Evolutionary conservation across 192 early-diverging fungal species (phyloP), one percentile per base, ranked within the genome.

Genomic region (Entomortierella chlamydospora): DNA sequence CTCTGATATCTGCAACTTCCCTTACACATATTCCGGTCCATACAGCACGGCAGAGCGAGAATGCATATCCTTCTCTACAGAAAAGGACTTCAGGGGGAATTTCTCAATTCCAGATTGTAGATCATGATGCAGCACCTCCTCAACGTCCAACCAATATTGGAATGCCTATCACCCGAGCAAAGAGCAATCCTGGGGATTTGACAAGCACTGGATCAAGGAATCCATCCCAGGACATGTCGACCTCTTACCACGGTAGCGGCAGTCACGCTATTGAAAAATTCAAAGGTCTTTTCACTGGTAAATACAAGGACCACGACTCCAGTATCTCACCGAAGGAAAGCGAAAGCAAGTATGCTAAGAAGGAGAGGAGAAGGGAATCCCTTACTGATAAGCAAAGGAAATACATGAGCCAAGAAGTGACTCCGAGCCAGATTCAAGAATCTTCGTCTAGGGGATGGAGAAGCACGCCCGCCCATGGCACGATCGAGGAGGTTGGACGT

Each of bases 181-280:
- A 79, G 53, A 79, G 76, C 23, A 79, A 79, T 23, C 76, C 76
- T 1, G 76, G 76, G 17, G 76, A 70, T 2, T 28, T 79, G 12
- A 47, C 57, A 9, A 39, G 34, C 22, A 39, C 34, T 34, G 51
- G 60, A 45, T n/a, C 55, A 22, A 64, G 59, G 52, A 60, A 60
- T 54, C 56, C 37, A 37, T 25, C 61, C 10, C n/a, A 56, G 0
- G 30, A n/a, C 9, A 23, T 20, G 0, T 51, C 71, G 6, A n/a
- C 9, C 4, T 12, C 43, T 58, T 26, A 28, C 5, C 41, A 49
- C 17, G 23, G 10, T 12, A 34, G 72, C 9, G 55, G 73, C n/a
- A 54, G 60, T 34, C 68, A 65, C 20, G 49, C 76, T 9, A 70
- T 70, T 9, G 76, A 66, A n/a, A 70, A 68, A 51, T 66, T 79